These are phyloP conservation scores for Berberis thunbergii DNA, from an alignment of 164 flowering plant genomes.

Conservation along the genomic window DNA sequence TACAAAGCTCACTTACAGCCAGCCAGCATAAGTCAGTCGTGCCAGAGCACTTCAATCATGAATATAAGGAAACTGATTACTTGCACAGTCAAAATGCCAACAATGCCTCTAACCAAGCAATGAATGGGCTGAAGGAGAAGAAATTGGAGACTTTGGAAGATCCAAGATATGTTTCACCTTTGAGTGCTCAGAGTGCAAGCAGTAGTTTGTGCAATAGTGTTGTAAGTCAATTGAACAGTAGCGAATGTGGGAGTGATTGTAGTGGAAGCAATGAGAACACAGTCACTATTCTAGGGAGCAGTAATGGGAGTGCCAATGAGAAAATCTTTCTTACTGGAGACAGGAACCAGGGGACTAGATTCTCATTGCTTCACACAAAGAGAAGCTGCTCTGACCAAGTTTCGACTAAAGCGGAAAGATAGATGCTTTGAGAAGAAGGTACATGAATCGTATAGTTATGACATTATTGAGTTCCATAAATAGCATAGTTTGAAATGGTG, in stretches of 20 bases:
- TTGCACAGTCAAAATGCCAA: constrained; percentile 13
- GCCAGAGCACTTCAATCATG: constrained; percentile 22
- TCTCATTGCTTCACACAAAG: constrained; percentile 47
- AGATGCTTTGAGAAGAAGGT: constrained; percentile 95
- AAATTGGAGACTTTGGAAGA: constrained; percentile 32
- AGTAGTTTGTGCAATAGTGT: constrained; percentile 51
- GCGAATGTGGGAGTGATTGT: constrained; percentile 36
- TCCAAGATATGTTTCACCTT: constrained; percentile 28
- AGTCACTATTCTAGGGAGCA: constrained; percentile 25
- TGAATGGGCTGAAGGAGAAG: constrained; percentile 16
- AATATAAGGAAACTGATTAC: constrained; percentile 6
- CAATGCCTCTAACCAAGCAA: constrained; percentile 14
- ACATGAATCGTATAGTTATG: background rate
- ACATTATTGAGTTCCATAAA: too few relatives aligned
- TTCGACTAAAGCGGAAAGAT: constrained; percentile 85
- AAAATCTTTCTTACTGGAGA: constrained; percentile 19
- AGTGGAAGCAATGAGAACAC: constrained; percentile 38
- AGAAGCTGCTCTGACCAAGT: constrained; percentile 84
- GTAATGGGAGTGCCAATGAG: constrained; percentile 30
- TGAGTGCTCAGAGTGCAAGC: constrained; percentile 46
- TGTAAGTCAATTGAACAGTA: constrained; percentile 28
- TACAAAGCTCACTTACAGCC: constrained; percentile 31
- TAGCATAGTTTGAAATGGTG: too few relatives aligned
- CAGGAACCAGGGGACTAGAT: constrained; percentile 16
- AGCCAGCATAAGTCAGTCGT: background rate